A percentile compares a stretch with the other conserved stretches of the same genome.
phyloP scores from a whole-genome alignment of 2,329 filamentous ascomycete genomes.

The Fusarium incarnatum region DNA sequence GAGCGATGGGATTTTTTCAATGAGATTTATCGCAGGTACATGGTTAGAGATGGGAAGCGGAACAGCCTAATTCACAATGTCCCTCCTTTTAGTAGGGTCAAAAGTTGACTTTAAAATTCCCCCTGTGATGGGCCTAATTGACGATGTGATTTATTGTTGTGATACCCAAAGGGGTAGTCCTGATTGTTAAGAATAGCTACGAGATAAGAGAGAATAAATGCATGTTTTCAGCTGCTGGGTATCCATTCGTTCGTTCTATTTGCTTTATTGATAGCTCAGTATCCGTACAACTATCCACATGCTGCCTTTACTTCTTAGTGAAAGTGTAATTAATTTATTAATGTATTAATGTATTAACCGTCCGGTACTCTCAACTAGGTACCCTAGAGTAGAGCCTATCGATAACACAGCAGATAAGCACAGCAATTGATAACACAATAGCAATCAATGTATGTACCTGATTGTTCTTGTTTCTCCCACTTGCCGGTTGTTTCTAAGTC shows the following conservation, averaged over 20 bases:
- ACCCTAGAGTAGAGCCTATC: no score
- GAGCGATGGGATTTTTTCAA: constrained; percentile 12
- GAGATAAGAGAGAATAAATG: background rate
- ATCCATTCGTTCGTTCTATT: background rate
- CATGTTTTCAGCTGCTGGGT: background rate
- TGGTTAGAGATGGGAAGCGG: constrained; percentile 24
- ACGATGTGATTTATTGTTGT: background rate
- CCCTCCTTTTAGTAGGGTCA: constrained; percentile 20
- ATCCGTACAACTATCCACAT: background rate
- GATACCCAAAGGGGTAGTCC: background rate
- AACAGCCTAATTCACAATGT: constrained; percentile 33
- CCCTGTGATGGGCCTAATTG: no score
- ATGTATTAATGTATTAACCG: no score
- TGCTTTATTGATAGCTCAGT: background rate
- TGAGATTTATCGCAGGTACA: constrained; percentile 4
- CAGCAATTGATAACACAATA: no score
- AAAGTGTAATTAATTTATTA: no score
- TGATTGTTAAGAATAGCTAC: background rate
- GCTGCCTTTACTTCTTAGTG: background rate
- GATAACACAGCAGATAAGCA: no score
- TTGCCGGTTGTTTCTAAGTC: background rate
- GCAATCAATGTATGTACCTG: no score
- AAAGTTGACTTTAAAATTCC: constrained; percentile 21
- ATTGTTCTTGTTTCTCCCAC: background rate
- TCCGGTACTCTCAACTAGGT: no score